These are phyloP conservation scores for Alternaria longipes DNA, from an alignment of 2,329 filamentous ascomycete genomes.

Conservation along the genomic window DNA sequence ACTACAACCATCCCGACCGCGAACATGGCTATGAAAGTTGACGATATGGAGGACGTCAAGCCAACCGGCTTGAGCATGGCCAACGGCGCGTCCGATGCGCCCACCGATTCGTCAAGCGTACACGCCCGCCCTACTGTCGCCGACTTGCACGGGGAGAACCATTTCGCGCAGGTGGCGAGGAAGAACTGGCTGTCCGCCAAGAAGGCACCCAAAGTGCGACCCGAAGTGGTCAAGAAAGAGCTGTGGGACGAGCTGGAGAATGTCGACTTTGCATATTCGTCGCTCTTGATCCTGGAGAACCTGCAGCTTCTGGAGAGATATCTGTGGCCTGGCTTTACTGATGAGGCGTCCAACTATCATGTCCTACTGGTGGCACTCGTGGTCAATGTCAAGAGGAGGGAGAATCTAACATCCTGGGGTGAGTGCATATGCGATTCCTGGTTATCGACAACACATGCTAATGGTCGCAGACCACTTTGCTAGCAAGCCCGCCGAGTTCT, in stretches of 20 bases:
- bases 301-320: constrained; percentile 91
- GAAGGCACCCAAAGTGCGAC: constrained; percentile 73
- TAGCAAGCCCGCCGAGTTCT: constrained; percentile 81
- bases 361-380: constrained; percentile 87
- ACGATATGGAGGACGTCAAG: constrained; percentile 40
- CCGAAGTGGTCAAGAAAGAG: constrained; percentile 81
- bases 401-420: constrained; percentile 90
- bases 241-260: constrained; percentile 91
- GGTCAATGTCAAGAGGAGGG: constrained; percentile 85
- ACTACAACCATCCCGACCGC: constrained; percentile 13
- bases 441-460: constrained; percentile 37
- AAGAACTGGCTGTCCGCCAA: constrained; percentile 82
- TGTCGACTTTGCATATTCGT: constrained; percentile 78
- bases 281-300: constrained; percentile 84
- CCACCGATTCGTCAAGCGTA: constrained; percentile 30
- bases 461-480: constrained; percentile 73
- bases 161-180: constrained; percentile 75
- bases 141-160: constrained; percentile 73
- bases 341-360: constrained; percentile 90
- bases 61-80: constrained; percentile 21
- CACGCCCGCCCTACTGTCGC: constrained; percentile 69
- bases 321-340: constrained; percentile 91
- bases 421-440: constrained; percentile 42
- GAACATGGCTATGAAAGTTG: constrained; percentile 18
- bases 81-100: constrained; percentile 33